A percentile compares a stretch with the other conserved stretches of the same genome.
phyloP scores from a whole-genome alignment of 2,329 filamentous ascomycete species.

The Fusarium sp. region DNA sequence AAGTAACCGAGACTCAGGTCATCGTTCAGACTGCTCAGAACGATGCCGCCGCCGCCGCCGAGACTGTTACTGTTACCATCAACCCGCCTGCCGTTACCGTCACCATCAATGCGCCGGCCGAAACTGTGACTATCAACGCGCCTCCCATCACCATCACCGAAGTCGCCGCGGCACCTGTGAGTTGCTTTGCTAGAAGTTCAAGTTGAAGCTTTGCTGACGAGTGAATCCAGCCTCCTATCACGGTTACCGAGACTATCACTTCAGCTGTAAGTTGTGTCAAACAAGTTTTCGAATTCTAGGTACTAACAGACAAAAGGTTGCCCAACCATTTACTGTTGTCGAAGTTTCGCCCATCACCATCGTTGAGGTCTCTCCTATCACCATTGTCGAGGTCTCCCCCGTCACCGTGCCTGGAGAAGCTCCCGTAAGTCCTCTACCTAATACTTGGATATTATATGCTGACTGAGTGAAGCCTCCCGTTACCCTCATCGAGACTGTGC shows the following conservation, averaged over 20 bases:
- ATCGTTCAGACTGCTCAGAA: conserved; percentile 26
- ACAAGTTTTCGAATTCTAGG: too few relatives aligned
- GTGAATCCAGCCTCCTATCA: conserved; percentile 21
- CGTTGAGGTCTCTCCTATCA: conserved; percentile 13
- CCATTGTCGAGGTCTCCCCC: background rate
- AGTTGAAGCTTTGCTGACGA: background rate
- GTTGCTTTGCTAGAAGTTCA: background rate
- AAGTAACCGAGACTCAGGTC: conserved; percentile 33
- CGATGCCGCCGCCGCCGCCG: conserved; percentile 1
- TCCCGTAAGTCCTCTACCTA: conserved; percentile 22
- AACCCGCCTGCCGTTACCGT: conserved; percentile 23
- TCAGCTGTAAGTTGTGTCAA: conserved; percentile 9
- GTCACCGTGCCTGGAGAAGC: conserved; percentile 23
- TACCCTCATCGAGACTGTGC: conserved; percentile 37
- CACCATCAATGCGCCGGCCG: background rate
- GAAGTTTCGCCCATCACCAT: conserved; percentile 28
- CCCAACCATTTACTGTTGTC: conserved; percentile 32
- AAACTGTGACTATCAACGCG: conserved; percentile 34
- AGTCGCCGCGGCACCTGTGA: conserved; percentile 31
- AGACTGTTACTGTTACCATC: conserved; percentile 37
- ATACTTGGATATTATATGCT: background rate
- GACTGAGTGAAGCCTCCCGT: conserved; percentile 23
- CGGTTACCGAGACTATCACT: conserved; percentile 25
- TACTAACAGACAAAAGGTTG: background rate
- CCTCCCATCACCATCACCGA: conserved; percentile 27